phyloP scores from a whole-genome alignment of 345 rosid genomes.

The Corchorus olitorius region DNA sequence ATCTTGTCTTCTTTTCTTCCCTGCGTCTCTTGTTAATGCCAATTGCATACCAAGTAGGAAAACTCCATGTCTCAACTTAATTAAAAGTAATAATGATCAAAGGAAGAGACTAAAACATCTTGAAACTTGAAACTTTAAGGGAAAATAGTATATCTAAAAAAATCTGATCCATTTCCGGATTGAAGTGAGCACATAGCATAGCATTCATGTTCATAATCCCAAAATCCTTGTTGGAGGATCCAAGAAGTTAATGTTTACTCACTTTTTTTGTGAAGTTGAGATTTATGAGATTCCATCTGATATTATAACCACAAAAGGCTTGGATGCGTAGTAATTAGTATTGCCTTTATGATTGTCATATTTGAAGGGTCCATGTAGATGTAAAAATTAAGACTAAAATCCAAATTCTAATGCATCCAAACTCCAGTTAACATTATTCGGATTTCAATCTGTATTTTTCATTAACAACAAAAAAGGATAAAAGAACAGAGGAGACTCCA shows the following conservation, averaged over 20 bases:
- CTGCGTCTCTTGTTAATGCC: background rate
- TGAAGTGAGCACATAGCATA: background rate
- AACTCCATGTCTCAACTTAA: background rate
- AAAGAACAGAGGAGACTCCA: background rate
- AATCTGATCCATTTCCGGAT: conserved; percentile 6
- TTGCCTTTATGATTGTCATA: background rate
- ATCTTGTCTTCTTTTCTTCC: background rate
- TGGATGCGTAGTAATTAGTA: too few species aligned
- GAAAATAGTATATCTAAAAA: background rate
- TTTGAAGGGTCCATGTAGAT: too few species aligned
- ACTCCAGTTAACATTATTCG: background rate
- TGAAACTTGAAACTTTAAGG: background rate
- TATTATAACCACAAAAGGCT: too few species aligned
- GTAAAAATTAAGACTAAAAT: too few species aligned
- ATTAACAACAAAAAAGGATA: background rate
- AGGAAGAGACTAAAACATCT: background rate
- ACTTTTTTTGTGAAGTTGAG: background rate
- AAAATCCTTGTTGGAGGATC: background rate
- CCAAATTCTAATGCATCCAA: too few species aligned
- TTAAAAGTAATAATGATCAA: too few species aligned
- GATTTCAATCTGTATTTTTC: background rate
- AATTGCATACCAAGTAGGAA: background rate
- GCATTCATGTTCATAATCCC: conserved; percentile 6
- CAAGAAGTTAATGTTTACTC: background rate
- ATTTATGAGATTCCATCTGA: background rate